Evolutionary conservation across 176 grass and related monocot species (phyloP).

Genomic region (Poa pratensis): DNA sequence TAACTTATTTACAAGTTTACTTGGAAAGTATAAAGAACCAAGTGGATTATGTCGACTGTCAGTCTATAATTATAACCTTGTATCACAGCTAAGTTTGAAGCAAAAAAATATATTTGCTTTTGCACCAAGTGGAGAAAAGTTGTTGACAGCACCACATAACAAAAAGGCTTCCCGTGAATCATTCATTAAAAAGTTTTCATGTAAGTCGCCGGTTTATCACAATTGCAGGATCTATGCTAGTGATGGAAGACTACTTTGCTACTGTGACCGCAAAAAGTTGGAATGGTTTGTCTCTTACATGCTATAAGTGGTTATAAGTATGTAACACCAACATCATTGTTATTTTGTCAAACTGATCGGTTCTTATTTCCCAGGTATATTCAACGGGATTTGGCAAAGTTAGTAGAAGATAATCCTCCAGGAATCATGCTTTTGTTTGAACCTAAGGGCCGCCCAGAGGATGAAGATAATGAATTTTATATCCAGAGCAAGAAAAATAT

Average conservation of each 20-base stretch:
- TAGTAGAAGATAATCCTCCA: conserved; percentile 86
- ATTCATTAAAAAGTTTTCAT: conserved; percentile 95
- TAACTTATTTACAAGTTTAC: conserved; percentile 64
- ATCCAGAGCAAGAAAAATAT: conserved; percentile 99
- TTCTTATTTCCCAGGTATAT: conserved; percentile 67
- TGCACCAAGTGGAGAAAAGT: conserved; percentile 59
- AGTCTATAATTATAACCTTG: conserved; percentile 77
- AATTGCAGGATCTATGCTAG: conserved; percentile 97
- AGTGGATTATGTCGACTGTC: conserved; percentile 71
- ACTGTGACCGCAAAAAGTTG: conserved; percentile 93
- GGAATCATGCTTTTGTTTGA: conserved; percentile 98
- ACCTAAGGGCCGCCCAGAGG: conserved; percentile 94
- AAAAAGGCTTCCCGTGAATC: conserved; percentile 81
- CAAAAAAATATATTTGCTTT: conserved; percentile 62
- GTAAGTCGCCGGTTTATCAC: conserved; percentile 96
- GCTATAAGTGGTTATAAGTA: conserved; percentile 23
- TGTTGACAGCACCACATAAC: conserved; percentile 39
- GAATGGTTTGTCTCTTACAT: conserved; percentile 72
- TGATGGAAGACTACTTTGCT: conserved; percentile 96
- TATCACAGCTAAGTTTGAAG: conserved; percentile 72
- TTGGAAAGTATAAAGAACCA: conserved; percentile 65
- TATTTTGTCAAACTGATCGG: conserved; percentile 35
- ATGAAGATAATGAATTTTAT: conserved; percentile 96
- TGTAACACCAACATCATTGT: not conserved
- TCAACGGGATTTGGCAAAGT: conserved; percentile 74